These are phyloP conservation scores for Leucaena leucocephala DNA, from an alignment of 306 rosid genomes.

Conservation along the genomic window DNA sequence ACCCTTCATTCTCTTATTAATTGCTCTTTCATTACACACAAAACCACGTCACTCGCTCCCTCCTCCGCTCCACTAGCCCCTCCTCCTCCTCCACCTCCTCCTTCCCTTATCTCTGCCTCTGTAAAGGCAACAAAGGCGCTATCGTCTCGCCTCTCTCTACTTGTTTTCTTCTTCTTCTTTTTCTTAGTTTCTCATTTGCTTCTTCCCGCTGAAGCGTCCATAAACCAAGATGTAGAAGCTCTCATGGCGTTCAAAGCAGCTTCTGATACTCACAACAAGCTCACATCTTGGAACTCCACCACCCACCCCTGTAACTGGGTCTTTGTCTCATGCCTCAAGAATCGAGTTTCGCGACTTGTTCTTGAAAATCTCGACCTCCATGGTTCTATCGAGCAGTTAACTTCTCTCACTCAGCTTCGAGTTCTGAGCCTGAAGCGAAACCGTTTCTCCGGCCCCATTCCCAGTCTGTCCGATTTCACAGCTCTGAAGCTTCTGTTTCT, in stretches of 20 bases:
- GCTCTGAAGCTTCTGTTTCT: constrained; percentile 68
- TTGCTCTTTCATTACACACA: constrained; percentile 25
- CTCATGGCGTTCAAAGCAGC: constrained; percentile 64
- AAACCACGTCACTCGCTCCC: background rate
- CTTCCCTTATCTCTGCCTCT: background rate
- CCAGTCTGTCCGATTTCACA: constrained; percentile 67
- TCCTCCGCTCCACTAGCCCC: background rate
- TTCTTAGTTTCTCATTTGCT: constrained; percentile 31
- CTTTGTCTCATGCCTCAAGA: constrained; percentile 60
- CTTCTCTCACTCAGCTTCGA: constrained; percentile 68
- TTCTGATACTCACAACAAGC: constrained; percentile 59
- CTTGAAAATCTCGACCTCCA: constrained; percentile 69
- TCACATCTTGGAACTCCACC: constrained; percentile 65
- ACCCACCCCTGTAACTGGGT: constrained; percentile 60
- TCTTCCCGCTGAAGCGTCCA: constrained; percentile 30
- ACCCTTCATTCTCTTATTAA: constrained; percentile 41
- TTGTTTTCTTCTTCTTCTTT: background rate
- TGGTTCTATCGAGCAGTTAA: constrained; percentile 59
- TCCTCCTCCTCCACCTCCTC: background rate
- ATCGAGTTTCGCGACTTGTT: constrained; percentile 72
- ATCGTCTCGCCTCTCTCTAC: constrained; percentile 11
- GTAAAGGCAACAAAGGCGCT: constrained; percentile 55
- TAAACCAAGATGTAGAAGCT: constrained; percentile 54
- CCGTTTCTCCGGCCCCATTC: constrained; percentile 67
- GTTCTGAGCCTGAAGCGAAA: constrained; percentile 83